Percentiles rank a stretch among this genome's conserved stretches.
These are phyloP conservation scores for Aspergillus pseudotamarii DNA, from an alignment of 2,329 filamentous ascomycete species.

Conservation along the genomic window DNA sequence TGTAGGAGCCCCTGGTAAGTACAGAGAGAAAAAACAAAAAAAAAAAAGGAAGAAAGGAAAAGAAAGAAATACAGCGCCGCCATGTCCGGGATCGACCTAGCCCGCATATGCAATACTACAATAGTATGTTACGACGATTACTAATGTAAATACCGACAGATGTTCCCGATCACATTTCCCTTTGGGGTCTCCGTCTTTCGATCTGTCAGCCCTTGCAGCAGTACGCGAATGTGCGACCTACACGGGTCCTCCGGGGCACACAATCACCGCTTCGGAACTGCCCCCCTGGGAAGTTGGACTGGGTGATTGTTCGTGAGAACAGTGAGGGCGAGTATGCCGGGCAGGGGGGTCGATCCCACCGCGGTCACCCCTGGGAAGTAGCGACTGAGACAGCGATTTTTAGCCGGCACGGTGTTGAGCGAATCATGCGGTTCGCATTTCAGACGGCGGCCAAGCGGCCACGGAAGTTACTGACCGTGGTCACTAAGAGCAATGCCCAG, in stretches of 20 bases:
- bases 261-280: slow-evolving; percentile 58
- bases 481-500: slow-evolving; percentile 68
- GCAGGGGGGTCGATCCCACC: slow-evolving; percentile 64
- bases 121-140: not conserved
- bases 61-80: not conserved
- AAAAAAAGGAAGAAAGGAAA: not conserved
- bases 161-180: slow-evolving; percentile 67
- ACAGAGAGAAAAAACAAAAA: not conserved
- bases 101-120: not conserved
- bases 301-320: slow-evolving; percentile 69
- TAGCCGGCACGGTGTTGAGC: slow-evolving; percentile 61
- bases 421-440: slow-evolving; percentile 66
- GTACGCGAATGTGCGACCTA: slow-evolving; percentile 69
- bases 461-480: slow-evolving; percentile 62
- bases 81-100: not conserved
- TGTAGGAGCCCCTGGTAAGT: slow-evolving; percentile 61
- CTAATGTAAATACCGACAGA: slow-evolving; percentile 35
- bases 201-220: slow-evolving; percentile 70
- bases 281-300: slow-evolving; percentile 63
- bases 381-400: slow-evolving; percentile 67
- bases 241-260: slow-evolving; percentile 63
- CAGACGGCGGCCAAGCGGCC: slow-evolving; percentile 61
- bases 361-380: slow-evolving; percentile 60
- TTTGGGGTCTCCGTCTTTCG: slow-evolving; percentile 68
- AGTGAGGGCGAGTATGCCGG: slow-evolving; percentile 69